Conservation (phyloP, 2,329 filamentous ascomycete genomes). For the Nemania bipapillata region DNA sequence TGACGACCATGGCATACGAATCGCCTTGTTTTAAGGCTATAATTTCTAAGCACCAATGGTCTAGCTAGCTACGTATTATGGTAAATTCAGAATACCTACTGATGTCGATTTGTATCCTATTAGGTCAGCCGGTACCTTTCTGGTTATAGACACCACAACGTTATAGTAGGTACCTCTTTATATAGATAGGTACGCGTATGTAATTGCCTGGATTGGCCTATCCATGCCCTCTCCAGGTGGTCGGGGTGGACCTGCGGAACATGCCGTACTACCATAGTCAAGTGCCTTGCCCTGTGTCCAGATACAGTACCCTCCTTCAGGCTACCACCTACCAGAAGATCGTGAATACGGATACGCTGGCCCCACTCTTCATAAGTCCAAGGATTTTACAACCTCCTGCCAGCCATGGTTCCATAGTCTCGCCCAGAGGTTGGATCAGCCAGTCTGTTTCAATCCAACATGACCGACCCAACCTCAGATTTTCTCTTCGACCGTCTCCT, state of each 20-base stretch:
- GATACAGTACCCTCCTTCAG: too few species aligned
- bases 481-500: slow-evolving; percentile 14
- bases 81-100: too few species aligned
- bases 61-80: too few species aligned
- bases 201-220: not conserved
- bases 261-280: slow-evolving; percentile 12
- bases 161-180: too few species aligned
- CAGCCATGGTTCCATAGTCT: slow-evolving; percentile 1
- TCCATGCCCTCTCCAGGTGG: slow-evolving; percentile 10
- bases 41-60: too few species aligned
- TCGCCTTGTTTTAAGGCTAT: too few species aligned
- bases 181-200: not conserved
- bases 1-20: too few species aligned
- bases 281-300: not conserved
- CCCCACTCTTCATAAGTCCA: slow-evolving; percentile 16
- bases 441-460: slow-evolving; percentile 26
- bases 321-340: slow-evolving; percentile 11
- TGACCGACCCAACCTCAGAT: slow-evolving; percentile 23
- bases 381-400: slow-evolving; percentile 5
- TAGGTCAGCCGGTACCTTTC: too few species aligned
- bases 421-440: not conserved
- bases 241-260: slow-evolving; percentile 23
- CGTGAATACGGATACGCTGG: slow-evolving; percentile 38
- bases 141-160: too few species aligned
- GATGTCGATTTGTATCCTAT: too few species aligned